phyloP scores from a whole-genome alignment of 2,329 filamentous ascomycete species.

The Lecanicillium sp. region DNA sequence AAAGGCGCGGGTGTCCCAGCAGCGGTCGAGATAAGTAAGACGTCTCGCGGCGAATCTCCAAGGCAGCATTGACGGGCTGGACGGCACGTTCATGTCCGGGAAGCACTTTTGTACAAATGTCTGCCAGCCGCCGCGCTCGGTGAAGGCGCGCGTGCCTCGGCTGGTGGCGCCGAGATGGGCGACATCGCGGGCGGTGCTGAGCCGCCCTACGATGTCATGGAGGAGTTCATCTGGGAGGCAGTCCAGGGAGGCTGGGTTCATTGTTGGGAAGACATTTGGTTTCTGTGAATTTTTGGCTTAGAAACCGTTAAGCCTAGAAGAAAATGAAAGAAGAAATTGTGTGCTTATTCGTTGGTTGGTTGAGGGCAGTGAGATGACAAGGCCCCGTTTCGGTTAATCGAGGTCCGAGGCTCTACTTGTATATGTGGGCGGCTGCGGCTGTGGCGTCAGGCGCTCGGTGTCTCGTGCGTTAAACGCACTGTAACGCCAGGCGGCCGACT shows the following conservation, averaged over 20 bases:
- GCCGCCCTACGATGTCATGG: slow-evolving; percentile 37
- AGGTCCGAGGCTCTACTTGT: no score
- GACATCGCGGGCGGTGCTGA: slow-evolving; percentile 42
- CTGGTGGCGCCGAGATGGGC: slow-evolving; percentile 32
- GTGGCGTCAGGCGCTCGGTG: no score
- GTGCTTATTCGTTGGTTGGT: slow-evolving; percentile 2
- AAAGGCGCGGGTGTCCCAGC: slow-evolving; percentile 44
- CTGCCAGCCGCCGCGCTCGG: slow-evolving; percentile 36
- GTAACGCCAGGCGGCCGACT: no score
- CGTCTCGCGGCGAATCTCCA: slow-evolving; percentile 35
- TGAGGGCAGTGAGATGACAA: no score
- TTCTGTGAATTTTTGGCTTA: slow-evolving; percentile 4
- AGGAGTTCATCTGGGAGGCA: slow-evolving; percentile 43
- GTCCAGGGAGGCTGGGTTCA: slow-evolving; percentile 25
- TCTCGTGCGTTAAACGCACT: no score
- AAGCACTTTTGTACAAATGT: slow-evolving; percentile 40
- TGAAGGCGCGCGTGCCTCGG: slow-evolving; percentile 28
- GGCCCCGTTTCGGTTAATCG: no score
- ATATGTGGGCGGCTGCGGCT: no score
- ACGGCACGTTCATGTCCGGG: no score
- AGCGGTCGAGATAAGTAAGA: slow-evolving; percentile 42
- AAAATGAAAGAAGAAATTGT: background rate
- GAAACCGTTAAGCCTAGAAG: background rate
- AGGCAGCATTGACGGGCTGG: slow-evolving; percentile 19
- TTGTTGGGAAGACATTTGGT: slow-evolving; percentile 8